These are phyloP conservation scores for Rhodocollybia butyracea DNA, from an alignment of 768 basidiomycete genomes.

Conservation along the genomic window DNA sequence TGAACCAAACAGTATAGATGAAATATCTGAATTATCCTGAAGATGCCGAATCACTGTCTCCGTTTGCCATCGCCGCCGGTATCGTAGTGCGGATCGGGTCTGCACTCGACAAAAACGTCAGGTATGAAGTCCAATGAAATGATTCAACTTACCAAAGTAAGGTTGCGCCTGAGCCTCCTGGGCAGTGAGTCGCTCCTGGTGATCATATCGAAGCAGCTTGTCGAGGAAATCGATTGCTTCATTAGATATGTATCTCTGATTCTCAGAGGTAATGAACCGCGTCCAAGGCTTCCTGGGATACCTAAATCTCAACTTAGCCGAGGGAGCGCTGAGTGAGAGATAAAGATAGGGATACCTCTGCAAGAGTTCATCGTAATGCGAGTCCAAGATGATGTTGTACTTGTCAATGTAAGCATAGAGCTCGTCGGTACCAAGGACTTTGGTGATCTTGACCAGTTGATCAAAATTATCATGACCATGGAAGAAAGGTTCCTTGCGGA, in stretches of 20 bases:
- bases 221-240: conserved; percentile 97
- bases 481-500: conserved; percentile 99
- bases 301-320: conserved; percentile 32
- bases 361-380: conserved; percentile 94
- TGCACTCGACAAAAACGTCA: conserved; percentile 26
- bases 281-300: conserved; percentile 96
- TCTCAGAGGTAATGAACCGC: conserved; percentile 91
- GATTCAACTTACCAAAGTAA: conserved; percentile 72
- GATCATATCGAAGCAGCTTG: conserved; percentile 93
- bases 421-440: conserved; percentile 96
- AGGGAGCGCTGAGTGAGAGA: neutral
- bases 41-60: conserved; percentile 62
- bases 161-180: conserved; percentile 88
- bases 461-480: conserved; percentile 99
- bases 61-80: conserved; percentile 40
- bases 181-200: conserved; percentile 94
- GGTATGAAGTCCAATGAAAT: conserved; percentile 10
- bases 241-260: conserved; percentile 94
- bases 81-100: conserved; percentile 63
- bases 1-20: neutral
- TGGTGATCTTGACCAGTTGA: conserved; percentile 96
- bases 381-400: conserved; percentile 92
- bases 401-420: conserved; percentile 90
- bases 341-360: conserved; percentile 52
- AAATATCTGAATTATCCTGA: conserved; percentile 33